Evolutionary conservation across 345 rosid genomes (phyloP).

Genomic region (Kernera saxatilis): DNA sequence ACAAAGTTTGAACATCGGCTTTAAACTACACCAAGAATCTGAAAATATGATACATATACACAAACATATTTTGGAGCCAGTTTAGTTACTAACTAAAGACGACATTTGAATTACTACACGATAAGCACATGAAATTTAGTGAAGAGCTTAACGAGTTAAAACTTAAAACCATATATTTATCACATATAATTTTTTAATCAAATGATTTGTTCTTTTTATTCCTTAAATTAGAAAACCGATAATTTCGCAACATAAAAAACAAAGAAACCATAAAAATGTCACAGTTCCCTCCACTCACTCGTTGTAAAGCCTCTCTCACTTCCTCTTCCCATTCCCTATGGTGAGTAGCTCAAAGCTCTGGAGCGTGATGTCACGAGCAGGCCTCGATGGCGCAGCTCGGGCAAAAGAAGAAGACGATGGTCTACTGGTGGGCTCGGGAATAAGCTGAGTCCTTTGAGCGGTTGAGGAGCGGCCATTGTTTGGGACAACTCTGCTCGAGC

Average conservation of each 20-base stretch:
- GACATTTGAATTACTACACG: neutral
- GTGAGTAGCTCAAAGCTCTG: constrained; percentile 79
- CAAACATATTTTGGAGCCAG: no score
- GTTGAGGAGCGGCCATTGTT: constrained; percentile 64
- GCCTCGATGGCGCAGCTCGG: constrained; percentile 42
- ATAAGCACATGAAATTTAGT: neutral
- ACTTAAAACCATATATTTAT: constrained; percentile 13
- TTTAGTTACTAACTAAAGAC: neutral
- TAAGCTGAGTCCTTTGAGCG: constrained; percentile 63
- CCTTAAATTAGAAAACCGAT: constrained; percentile 18
- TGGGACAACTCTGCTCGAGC: constrained; percentile 61
- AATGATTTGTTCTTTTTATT: constrained; percentile 15
- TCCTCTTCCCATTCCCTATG: constrained; percentile 49
- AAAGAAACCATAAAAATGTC: constrained; percentile 14
- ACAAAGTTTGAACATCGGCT: no score
- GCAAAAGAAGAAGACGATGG: constrained; percentile 50
- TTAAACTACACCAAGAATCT: no score
- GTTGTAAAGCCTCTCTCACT: constrained; percentile 17
- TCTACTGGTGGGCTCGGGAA: constrained; percentile 49
- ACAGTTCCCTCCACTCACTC: constrained; percentile 2
- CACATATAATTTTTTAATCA: constrained; percentile 20
- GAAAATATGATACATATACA: no score
- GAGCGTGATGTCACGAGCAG: constrained; percentile 62
- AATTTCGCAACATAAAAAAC: neutral
- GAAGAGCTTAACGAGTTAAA: neutral